These are phyloP conservation scores for Lachancea lanzarotensis DNA, from an alignment of 805 yeast species.

Conservation along the genomic window DNA sequence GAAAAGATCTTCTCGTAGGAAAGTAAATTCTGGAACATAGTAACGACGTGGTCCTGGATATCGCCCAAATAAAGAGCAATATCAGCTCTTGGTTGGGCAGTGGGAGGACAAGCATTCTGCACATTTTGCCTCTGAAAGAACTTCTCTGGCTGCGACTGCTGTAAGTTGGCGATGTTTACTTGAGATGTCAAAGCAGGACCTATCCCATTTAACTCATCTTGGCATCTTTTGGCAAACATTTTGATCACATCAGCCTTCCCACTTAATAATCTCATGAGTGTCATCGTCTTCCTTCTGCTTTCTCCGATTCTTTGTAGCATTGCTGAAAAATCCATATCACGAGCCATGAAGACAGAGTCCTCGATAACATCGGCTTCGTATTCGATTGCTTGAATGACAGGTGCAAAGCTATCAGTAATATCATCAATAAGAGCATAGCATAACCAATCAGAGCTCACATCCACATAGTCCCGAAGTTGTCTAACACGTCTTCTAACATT, in stretches of 20 bases:
- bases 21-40: conserved; percentile 86
- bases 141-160: conserved; percentile 1
- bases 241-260: conserved; percentile 96
- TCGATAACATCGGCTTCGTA: conserved; percentile 78
- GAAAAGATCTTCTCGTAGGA: conserved; percentile 92
- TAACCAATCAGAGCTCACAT: conserved; percentile 74
- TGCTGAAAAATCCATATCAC: conserved; percentile 63
- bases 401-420: conserved; percentile 79
- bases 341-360: conserved; percentile 71
- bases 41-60: conserved; percentile 93
- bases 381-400: conserved; percentile 69
- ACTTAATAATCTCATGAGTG: conserved; percentile 76
- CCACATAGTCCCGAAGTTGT: conserved; percentile 69
- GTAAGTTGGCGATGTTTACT: conserved; percentile 35
- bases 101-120: conserved; percentile 12
- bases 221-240: conserved; percentile 93
- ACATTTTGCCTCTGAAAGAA: background rate
- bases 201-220: conserved; percentile 49
- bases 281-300: conserved; percentile 86
- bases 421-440: conserved; percentile 80
- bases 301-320: conserved; percentile 84
- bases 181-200: conserved; percentile 38
- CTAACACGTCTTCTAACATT: conserved; percentile 78
- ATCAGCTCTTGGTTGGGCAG: conserved; percentile 73
- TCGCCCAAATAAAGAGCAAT: conserved; percentile 90